Evolutionary conservation across 2,329 filamentous ascomycete species (phyloP), one percentile per base, ranked within the genome.

Genomic region (Lasiodiplodia sp.): DNA sequence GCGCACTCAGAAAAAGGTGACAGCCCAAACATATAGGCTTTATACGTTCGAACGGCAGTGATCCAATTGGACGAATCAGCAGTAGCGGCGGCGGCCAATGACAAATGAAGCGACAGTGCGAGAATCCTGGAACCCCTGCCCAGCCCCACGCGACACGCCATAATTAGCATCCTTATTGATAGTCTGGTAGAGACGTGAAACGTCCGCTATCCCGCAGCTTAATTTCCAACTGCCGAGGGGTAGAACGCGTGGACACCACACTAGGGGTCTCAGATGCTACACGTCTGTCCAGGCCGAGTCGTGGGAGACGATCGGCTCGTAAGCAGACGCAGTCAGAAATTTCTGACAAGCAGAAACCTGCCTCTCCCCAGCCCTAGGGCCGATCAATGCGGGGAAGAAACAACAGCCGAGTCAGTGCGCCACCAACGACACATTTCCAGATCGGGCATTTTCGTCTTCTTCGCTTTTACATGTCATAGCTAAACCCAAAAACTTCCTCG

Each of bases 371-470:
- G 34, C 40, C 58, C 58, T 28, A 37, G 58, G 34, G 58, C 31
- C 58, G 58, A 63, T 63, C 58, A 63, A 49, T 63, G 58, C 58
- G 58, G 58, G 58, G 58, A 51, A 60, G 16, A 16, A 5, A 18
- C 18, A n/a, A 8, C 55, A 60, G 56, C 38, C 38, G 56, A 60
- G 56, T 47, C 44, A 40, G 38, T 16, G 38, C 38, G 11, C 38
- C 14, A 47, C 40, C 18, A 28, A 47, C 40, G 16, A 8, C 37
- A 16, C 28, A 12, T 23, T 2, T 60, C 40, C 25, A 10, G 31
- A 51, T 63, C 28, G 40, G 40, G 16, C 14, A 34, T 51, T 3
- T n/a, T n/a, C 38, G 37, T 44, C 23, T 34, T 16, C 1, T 2
- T 63, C 4, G 7, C 44, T 3, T 47, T 47, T 21, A 18, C 44